A percentile compares a stretch with the other conserved stretches of the same genome.
phyloP scores from a whole-genome alignment of 108 stramenopile genomes.

The Conticribra weissflogii region DNA sequence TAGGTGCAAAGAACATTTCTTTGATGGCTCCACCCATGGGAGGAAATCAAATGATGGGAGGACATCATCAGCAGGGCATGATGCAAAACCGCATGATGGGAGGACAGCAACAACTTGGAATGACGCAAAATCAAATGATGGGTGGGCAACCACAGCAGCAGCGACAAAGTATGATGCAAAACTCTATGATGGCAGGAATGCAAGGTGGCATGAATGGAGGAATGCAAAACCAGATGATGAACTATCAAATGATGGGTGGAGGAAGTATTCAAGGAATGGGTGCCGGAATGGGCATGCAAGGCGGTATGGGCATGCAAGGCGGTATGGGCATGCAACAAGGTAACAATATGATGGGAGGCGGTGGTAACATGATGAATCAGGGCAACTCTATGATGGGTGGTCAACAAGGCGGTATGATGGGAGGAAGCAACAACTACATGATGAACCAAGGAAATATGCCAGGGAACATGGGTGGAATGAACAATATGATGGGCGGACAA shows the following conservation, averaged over 20 bases:
- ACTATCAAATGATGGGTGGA: not conserved
- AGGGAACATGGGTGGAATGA: not conserved
- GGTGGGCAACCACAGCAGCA: slow-evolving; percentile 27
- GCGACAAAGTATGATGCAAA: slow-evolving; percentile 33
- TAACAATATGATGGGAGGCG: slow-evolving; percentile 7
- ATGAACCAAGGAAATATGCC: slow-evolving; percentile 19
- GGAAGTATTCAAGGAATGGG: slow-evolving; percentile 34
- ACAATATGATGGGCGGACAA: slow-evolving; percentile 13
- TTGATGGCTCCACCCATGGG: slow-evolving; percentile 28
- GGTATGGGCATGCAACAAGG: slow-evolving; percentile 5
- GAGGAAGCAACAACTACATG: slow-evolving; percentile 10
- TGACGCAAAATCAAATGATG: not conserved
- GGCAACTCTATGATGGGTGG: slow-evolving; percentile 17
- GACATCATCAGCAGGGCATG: slow-evolving; percentile 28
- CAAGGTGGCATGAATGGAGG: slow-evolving; percentile 41
- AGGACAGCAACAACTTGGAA: too few relatives aligned
- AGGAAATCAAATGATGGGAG: slow-evolving; percentile 47
- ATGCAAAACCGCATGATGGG: slow-evolving; percentile 44
- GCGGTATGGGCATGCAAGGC: slow-evolving; percentile 33
- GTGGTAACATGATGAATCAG: slow-evolving; percentile 17
- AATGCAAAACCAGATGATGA: slow-evolving; percentile 20
- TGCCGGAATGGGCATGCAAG: slow-evolving; percentile 40
- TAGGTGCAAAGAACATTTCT: slow-evolving; percentile 42
- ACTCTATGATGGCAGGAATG: too few relatives aligned
- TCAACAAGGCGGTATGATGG: slow-evolving; percentile 20